phyloP scores from a whole-genome alignment of 352 stramenopile species.

The Globisporangium parvum region DNA sequence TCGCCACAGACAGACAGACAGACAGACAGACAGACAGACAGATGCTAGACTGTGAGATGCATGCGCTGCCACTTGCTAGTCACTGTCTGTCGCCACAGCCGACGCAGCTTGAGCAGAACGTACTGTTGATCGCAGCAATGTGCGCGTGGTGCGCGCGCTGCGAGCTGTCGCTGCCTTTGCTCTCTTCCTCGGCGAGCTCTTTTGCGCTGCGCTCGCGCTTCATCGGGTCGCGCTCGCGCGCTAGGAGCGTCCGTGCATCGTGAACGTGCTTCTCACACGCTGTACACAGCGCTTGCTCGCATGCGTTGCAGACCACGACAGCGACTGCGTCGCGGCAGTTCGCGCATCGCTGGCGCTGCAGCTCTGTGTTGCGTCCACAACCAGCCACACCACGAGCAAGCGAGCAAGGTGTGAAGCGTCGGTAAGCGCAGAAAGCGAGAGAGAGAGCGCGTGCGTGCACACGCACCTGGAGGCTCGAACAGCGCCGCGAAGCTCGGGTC shows the following conservation, averaged over 20 bases:
- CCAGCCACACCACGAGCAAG: neutral
- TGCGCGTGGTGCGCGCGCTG: slow-evolving; percentile 35
- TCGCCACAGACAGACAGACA: too few species aligned
- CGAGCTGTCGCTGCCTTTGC: slow-evolving; percentile 26
- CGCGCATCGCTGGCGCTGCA: slow-evolving; percentile 38
- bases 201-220: neutral
- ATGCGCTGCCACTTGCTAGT: neutral
- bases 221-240: neutral
- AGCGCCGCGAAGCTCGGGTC: slow-evolving; percentile 33
- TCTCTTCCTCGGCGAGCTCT: slow-evolving; percentile 22
- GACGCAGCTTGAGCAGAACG: neutral
- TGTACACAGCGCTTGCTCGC: slow-evolving; percentile 20
- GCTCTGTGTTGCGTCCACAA: slow-evolving; percentile 17
- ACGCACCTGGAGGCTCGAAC: slow-evolving; percentile 24
- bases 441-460: neutral
- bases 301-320: slow-evolving; percentile 38
- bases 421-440: neutral
- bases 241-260: slow-evolving; percentile 17
- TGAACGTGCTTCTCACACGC: slow-evolving; percentile 17
- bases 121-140: slow-evolving; percentile 42
- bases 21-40: too few species aligned
- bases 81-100: neutral
- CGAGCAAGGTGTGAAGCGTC: neutral
- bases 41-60: too few species aligned
- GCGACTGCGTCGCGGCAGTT: slow-evolving; percentile 32